These are phyloP conservation scores for Suhomyces xylopsoci DNA, from an alignment of 805 yeast genomes.

Conservation along the genomic window DNA sequence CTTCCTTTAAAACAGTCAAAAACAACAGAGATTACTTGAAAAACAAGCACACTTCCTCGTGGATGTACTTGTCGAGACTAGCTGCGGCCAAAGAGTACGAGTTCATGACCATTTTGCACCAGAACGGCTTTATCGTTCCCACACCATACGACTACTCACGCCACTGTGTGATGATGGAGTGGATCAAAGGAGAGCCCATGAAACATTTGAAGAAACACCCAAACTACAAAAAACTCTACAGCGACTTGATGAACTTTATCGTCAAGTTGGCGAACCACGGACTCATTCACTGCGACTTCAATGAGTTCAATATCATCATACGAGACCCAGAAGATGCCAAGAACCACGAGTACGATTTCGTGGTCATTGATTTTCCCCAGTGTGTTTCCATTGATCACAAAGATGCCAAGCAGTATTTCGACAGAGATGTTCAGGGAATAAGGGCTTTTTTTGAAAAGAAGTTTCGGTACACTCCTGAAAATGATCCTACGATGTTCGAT, in stretches of 20 bases:
- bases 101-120: slow-evolving; percentile 73
- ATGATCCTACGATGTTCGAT: slow-evolving; percentile 70
- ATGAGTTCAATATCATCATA: slow-evolving; percentile 92
- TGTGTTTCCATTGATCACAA: slow-evolving; percentile 89
- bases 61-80: slow-evolving; percentile 89
- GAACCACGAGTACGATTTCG: slow-evolving; percentile 61
- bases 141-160: slow-evolving; percentile 84
- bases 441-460: slow-evolving; percentile 77
- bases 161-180: slow-evolving; percentile 90
- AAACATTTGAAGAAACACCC: slow-evolving; percentile 70
- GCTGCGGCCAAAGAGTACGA: slow-evolving; percentile 93
- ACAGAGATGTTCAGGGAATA: slow-evolving; percentile 91
- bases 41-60: slow-evolving; percentile 69
- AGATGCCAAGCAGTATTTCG: slow-evolving; percentile 84
- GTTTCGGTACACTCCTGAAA: slow-evolving; percentile 66
- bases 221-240: slow-evolving; percentile 69
- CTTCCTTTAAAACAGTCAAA: slow-evolving; percentile 88
- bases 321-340: slow-evolving; percentile 54
- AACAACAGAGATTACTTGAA: slow-evolving; percentile 89
- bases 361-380: slow-evolving; percentile 97
- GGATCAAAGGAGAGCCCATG: slow-evolving; percentile 89
- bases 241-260: slow-evolving; percentile 82
- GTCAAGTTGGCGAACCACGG: slow-evolving; percentile 85
- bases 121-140: slow-evolving; percentile 83
- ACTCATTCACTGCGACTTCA: slow-evolving; percentile 93